Evolutionary conservation across 768 basidiomycete species (phyloP).

Genomic region (Melanogaster broomeanus): DNA sequence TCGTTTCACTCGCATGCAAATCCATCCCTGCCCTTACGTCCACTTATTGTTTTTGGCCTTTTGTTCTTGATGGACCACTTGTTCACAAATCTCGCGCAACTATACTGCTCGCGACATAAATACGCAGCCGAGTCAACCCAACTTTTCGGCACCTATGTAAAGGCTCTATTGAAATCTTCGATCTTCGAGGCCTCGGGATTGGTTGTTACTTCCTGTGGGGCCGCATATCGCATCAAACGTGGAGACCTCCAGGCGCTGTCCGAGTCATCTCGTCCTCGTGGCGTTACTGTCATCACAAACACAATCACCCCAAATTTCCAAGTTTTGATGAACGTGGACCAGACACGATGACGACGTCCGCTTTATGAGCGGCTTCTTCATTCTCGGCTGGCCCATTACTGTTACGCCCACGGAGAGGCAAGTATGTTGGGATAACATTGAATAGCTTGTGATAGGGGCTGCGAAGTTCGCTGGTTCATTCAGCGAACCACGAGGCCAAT

Average conservation of each 20-base stretch:
- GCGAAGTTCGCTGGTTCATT: not conserved
- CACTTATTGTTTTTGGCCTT: no score
- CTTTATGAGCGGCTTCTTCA: not conserved
- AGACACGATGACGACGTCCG: not conserved
- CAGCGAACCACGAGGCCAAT: not conserved
- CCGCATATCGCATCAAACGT: not conserved
- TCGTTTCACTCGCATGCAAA: no score
- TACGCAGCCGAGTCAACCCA: no score
- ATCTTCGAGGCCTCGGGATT: not conserved
- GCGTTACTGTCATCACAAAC: not conserved
- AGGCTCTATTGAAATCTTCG: not conserved
- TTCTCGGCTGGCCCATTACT: not conserved
- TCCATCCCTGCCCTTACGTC: no score
- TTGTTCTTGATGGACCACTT: no score
- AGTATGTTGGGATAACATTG: not conserved
- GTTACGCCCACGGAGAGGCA: not conserved
- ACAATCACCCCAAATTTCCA: not conserved
- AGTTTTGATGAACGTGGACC: not conserved
- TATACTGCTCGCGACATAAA: no score
- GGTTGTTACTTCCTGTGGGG: not conserved
- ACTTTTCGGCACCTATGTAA: not conserved
- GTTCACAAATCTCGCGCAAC: no score
- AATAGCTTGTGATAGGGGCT: not conserved
- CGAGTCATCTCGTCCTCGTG: slow-evolving; percentile 1
- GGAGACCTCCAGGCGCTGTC: not conserved